Conservation (phyloP, 169 alveolate species). For the Cryptosporidium ubiquitum region DNA sequence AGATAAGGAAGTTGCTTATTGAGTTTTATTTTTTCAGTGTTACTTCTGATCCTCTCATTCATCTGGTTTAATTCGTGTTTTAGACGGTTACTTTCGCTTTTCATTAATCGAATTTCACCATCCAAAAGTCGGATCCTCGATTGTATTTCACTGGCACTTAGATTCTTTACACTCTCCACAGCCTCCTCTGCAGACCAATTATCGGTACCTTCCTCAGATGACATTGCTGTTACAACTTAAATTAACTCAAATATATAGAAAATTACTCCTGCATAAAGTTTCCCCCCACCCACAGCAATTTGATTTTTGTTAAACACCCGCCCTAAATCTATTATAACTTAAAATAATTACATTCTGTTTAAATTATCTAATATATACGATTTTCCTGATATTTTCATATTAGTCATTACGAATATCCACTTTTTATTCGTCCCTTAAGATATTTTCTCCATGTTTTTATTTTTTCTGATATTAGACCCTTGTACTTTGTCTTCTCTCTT, state of each 20-base stretch:
- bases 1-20: constrained; percentile 98
- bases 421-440: no score
- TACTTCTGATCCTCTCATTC: constrained; percentile 90
- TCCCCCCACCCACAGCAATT: constrained; percentile 28
- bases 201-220: constrained; percentile 28
- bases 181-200: constrained; percentile 73
- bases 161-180: constrained; percentile 46
- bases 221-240: constrained; percentile 13
- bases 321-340: constrained; percentile 1
- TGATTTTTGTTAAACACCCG: constrained; percentile 13
- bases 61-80: constrained; percentile 87
- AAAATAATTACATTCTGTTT: no score
- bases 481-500: not conserved
- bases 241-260: not conserved
- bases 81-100: constrained; percentile 89
- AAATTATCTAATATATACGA: no score
- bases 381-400: not conserved
- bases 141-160: constrained; percentile 49
- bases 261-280: not conserved
- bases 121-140: constrained; percentile 45
- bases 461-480: not conserved
- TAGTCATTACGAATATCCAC: not conserved
- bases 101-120: constrained; percentile 86
- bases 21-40: constrained; percentile 94
- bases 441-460: not conserved